Base-by-base conservation (phyloP, 2,329 filamentous ascomycete genomes). In the Fusarium pilosicola region DNA sequence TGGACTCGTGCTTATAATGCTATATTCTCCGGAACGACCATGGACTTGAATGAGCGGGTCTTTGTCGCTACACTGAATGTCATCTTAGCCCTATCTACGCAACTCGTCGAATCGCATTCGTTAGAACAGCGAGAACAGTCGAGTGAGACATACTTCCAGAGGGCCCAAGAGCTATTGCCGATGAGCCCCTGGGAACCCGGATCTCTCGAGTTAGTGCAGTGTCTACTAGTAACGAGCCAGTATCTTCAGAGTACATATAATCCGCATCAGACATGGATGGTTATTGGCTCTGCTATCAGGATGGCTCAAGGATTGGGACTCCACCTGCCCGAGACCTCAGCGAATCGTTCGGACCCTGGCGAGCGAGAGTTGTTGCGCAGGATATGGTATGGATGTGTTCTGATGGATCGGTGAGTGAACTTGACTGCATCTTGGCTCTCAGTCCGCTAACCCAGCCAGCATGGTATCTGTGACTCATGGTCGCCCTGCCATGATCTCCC, bases 211-310 rank as follows among this genome's bases (percentile, higher is more conserved):
- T 62, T 85, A 3, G 83, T 87, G 3, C 86, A 87, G 70, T 86
- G 83, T 49, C 76, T 87, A 2, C 74, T 88, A 1, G 77, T 87
- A 10, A 85, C 85, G 67, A 84, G 83, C 17, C 85, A 86, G 49
- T 87, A 87, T 65, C 76, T 87, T 1, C 86, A 87, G 48, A 85
- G 86, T 51, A 87, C 86, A 0, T 82, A 85, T 18, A 82, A 83
- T 11, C 82, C 84, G 0, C 84, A 87, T 65, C 83, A 86, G 64
- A 86, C 84, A 4, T 88, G 86, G 86, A 86, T 87, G 77, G 81
- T 85, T 9, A 83, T 85, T 1, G 85, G 85, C 0, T 78, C 84
- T 8, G 85, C 85, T 0, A 82, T 87, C 22, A 80, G 85, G 3
- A 86, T 83, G 22, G 86, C 86, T 0, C 84, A 87, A 56, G 84